phyloP scores from a whole-genome alignment of 192 early-diverging fungal species.

The Rhizoclosmatium globosum region DNA sequence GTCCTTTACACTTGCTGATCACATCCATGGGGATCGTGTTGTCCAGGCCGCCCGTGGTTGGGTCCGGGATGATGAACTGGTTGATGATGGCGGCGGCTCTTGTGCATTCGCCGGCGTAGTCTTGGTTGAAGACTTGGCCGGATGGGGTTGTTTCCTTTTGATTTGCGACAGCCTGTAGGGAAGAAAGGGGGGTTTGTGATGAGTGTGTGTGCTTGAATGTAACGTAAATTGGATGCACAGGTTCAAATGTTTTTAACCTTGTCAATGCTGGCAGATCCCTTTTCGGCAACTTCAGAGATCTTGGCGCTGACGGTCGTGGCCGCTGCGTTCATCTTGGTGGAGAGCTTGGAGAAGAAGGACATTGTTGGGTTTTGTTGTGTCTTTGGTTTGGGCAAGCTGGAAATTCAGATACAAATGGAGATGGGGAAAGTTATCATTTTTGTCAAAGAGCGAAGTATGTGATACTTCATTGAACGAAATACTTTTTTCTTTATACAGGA shows the following conservation, averaged over 20 bases:
- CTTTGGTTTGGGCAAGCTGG: no score
- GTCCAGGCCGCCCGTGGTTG: background rate
- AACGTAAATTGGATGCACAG: no score
- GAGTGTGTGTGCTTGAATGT: background rate
- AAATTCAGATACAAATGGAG: no score
- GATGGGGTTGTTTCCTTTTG: background rate
- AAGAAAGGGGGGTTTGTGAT: background rate
- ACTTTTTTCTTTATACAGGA: no score
- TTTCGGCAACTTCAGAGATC: background rate
- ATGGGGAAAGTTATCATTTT: no score
- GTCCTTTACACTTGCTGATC: background rate
- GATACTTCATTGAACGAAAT: no score
- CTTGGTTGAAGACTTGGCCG: constrained; percentile 8
- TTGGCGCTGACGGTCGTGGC: background rate
- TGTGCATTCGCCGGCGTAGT: background rate
- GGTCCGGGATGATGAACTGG: background rate
- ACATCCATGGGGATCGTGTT: background rate
- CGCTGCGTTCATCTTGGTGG: background rate
- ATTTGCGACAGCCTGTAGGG: background rate
- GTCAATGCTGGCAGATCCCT: background rate
- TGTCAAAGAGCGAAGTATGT: no score
- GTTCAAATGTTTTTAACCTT: background rate
- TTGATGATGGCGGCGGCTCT: constrained; percentile 17
- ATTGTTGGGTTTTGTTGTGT: background rate
- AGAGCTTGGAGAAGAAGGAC: background rate